These are phyloP conservation scores for Striga hermonthica DNA, from an alignment of 305 asterid genomes.

Conservation along the genomic window DNA sequence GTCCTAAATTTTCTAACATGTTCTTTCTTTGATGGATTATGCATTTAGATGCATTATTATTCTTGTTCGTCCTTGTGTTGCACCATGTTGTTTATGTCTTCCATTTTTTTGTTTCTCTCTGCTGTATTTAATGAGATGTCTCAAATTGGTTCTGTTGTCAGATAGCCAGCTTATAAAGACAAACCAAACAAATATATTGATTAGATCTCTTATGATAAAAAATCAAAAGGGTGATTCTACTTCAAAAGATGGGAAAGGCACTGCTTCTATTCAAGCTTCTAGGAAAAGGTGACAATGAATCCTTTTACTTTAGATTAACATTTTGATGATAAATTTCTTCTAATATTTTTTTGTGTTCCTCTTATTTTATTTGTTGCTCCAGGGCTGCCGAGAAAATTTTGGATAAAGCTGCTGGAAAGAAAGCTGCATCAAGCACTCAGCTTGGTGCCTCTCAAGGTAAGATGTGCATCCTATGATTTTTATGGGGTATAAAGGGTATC, in stretches of 20 bases:
- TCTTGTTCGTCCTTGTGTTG: conserved; percentile 1
- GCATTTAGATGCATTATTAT: conserved; percentile 15
- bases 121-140: conserved; percentile 24
- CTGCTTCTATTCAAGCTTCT: conserved; percentile 42
- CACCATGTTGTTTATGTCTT: neutral
- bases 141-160: conserved; percentile 30
- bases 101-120: conserved; percentile 16
- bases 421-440: conserved; percentile 42
- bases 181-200: conserved; percentile 62
- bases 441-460: conserved; percentile 50
- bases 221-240: conserved; percentile 51
- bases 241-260: conserved; percentile 48
- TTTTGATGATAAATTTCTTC: conserved; percentile 15
- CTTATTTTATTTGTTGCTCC: conserved; percentile 20
- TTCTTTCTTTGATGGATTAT: neutral
- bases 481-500: conserved; percentile 5
- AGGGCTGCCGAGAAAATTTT: conserved; percentile 59
- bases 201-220: conserved; percentile 65
- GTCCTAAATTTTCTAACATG: conserved; percentile 1
- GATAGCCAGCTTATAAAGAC: conserved; percentile 68
- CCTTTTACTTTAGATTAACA: conserved; percentile 22
- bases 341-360: conserved; percentile 6
- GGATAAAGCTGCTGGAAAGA: conserved; percentile 54
- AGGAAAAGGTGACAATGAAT: conserved; percentile 51
- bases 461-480: conserved; percentile 15